Percentiles rank a stretch among this genome's conserved stretches.
Conservation (phyloP, 495 filamentous ascomycete species). For the Penicillium waksmanii region DNA sequence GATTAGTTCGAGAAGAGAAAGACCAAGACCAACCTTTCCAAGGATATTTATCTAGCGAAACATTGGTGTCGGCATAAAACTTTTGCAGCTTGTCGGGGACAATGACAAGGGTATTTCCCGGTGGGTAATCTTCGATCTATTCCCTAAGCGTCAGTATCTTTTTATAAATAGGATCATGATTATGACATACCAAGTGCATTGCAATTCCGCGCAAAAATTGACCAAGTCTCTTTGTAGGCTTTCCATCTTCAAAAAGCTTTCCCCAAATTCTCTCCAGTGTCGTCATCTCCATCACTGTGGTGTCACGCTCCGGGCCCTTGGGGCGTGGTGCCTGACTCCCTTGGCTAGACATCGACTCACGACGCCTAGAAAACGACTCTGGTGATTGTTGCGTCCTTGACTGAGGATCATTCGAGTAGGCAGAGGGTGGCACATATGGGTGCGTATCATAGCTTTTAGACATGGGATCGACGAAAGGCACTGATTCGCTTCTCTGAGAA, state of each 20-base stretch:
- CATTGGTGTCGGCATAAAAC: constrained; percentile 70
- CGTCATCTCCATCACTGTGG: constrained; percentile 57
- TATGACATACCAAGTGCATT: constrained; percentile 67
- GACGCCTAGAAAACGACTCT: constrained; percentile 28
- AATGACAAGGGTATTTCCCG: constrained; percentile 76
- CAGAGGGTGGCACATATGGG: constrained; percentile 44
- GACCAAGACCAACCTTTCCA: constrained; percentile 57
- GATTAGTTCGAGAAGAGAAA: background rate
- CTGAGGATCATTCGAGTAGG: constrained; percentile 28
- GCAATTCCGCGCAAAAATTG: constrained; percentile 79
- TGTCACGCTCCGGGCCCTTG: constrained; percentile 43
- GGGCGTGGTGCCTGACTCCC: constrained; percentile 46
- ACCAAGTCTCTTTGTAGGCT: constrained; percentile 67
- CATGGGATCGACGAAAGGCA: constrained; percentile 24
- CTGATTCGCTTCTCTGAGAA: constrained; percentile 24
- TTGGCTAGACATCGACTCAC: constrained; percentile 40
- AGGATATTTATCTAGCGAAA: constrained; percentile 67
- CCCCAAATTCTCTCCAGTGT: constrained; percentile 77
- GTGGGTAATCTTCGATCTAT: constrained; percentile 74
- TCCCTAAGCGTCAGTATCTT: background rate
- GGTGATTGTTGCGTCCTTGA: constrained; percentile 27
- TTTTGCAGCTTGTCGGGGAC: constrained; percentile 77
- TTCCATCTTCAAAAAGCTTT: constrained; percentile 70
- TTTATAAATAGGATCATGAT: background rate
- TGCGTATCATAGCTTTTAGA: constrained; percentile 44